Evolutionary conservation across 23 red algal genomes (phyloP).

Genomic region (Agarophyton chilense): DNA sequence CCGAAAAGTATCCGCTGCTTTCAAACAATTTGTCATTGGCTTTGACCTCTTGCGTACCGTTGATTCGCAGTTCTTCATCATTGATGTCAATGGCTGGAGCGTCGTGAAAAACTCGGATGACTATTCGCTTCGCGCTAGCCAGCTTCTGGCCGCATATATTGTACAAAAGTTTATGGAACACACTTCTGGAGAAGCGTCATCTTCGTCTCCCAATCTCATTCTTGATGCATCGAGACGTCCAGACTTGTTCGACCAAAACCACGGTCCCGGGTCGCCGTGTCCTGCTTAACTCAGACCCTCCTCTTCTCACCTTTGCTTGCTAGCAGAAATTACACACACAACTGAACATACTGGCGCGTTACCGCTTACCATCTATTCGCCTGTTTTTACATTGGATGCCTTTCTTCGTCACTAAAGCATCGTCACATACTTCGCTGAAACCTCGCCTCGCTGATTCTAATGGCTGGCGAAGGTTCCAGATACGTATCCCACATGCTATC

Average conservation of each 20-base stretch:
- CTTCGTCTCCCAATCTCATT: neutral
- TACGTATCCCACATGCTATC: too few relatives aligned
- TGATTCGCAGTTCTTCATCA: constrained; percentile 60
- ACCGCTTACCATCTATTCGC: neutral
- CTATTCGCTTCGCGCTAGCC: neutral
- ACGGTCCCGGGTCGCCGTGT: constrained; percentile 7
- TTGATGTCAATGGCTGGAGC: constrained; percentile 99
- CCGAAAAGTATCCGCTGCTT: constrained; percentile 53
- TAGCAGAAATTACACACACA: neutral
- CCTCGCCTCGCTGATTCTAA: too few relatives aligned
- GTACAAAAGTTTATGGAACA: neutral
- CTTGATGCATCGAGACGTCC: neutral
- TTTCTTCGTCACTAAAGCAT: neutral
- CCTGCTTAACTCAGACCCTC: neutral
- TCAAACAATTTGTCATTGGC: constrained; percentile 89
- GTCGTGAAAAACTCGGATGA: constrained; percentile 84
- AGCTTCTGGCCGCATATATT: constrained; percentile 32
- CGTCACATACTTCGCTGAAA: too few relatives aligned
- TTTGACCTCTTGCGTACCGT: constrained; percentile 87
- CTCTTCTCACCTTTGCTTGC: neutral
- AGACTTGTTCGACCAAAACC: neutral
- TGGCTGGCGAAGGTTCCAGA: too few relatives aligned
- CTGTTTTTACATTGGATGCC: neutral
- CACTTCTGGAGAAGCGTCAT: neutral
- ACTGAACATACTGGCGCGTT: neutral